A percentile compares a stretch with the other conserved stretches of the same genome.
phyloP scores from a whole-genome alignment of 305 asterid genomes.

The Ilex paraguariensis region DNA sequence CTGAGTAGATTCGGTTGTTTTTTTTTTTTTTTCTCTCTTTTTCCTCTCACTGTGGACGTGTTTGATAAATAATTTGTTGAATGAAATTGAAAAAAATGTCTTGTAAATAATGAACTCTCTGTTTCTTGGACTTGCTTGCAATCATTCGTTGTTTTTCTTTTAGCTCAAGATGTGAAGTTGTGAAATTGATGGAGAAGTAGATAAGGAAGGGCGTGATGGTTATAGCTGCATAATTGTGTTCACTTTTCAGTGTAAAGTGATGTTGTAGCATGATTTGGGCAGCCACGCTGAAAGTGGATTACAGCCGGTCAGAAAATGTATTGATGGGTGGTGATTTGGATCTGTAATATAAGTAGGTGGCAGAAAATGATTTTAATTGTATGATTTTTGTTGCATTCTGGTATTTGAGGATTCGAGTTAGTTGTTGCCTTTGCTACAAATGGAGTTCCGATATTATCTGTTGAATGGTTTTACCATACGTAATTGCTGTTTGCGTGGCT shows the following conservation, averaged over 20 bases:
- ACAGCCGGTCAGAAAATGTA: too few species aligned
- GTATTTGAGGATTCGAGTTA: too few species aligned
- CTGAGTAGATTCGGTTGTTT: constrained; percentile 34
- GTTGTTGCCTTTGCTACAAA: too few species aligned
- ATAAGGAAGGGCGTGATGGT: background rate
- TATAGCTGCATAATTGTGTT: background rate
- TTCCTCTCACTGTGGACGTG: constrained; percentile 31
- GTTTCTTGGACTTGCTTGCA: background rate
- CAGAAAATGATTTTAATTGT: too few species aligned
- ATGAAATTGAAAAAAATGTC: constrained; percentile 14
- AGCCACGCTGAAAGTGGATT: background rate
- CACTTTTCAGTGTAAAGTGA: too few species aligned
- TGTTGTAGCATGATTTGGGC: too few species aligned
- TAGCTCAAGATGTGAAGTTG: background rate
- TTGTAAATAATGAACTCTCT: constrained; percentile 11
- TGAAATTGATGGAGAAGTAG: background rate
- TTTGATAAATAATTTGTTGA: constrained; percentile 72
- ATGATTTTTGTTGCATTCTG: too few species aligned
- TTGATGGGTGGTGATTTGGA: too few species aligned
- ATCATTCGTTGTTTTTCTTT: background rate
- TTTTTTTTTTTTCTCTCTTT: constrained; percentile 12
- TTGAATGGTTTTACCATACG: too few species aligned
- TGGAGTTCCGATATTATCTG: too few species aligned
- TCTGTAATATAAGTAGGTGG: too few species aligned
- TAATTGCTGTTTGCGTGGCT: too few species aligned